These are phyloP conservation scores for Mediolabrus comicus DNA, from an alignment of 108 stramenopile species.

Conservation along the genomic window DNA sequence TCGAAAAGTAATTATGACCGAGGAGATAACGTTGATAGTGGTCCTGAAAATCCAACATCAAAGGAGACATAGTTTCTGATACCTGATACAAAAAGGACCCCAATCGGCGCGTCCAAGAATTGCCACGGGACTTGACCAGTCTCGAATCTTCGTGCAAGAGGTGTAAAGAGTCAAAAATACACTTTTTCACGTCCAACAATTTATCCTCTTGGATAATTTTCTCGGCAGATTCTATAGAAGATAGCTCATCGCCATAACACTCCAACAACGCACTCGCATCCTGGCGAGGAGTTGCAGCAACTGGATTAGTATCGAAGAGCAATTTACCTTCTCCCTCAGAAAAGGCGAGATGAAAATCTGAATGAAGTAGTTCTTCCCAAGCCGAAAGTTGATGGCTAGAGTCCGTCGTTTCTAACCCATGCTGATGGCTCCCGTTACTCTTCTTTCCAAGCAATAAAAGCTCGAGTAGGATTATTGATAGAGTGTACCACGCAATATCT, in stretches of 20 bases:
- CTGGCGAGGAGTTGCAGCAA: neutral
- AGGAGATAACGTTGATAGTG: slow-evolving; percentile 55
- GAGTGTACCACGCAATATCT: slow-evolving; percentile 43
- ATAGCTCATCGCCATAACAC: slow-evolving; percentile 8
- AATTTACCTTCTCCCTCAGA: slow-evolving; percentile 31
- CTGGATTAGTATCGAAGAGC: slow-evolving; percentile 16
- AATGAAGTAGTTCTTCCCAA: slow-evolving; percentile 35
- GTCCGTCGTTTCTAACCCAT: neutral
- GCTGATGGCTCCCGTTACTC: neutral
- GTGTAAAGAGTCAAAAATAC: slow-evolving; percentile 71
- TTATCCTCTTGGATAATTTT: neutral
- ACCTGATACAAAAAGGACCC: slow-evolving; percentile 40
- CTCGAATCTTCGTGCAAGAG: slow-evolving; percentile 75
- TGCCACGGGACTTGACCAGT: slow-evolving; percentile 41
- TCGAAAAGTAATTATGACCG: slow-evolving; percentile 17
- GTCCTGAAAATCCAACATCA: slow-evolving; percentile 52
- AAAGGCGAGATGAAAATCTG: slow-evolving; percentile 31
- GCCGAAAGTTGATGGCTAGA: slow-evolving; percentile 3
- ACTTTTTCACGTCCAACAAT: slow-evolving; percentile 12
- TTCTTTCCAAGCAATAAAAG: slow-evolving; percentile 42
- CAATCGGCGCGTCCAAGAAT: slow-evolving; percentile 19
- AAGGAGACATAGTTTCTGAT: slow-evolving; percentile 15
- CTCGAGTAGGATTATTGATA: slow-evolving; percentile 42
- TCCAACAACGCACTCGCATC: neutral
- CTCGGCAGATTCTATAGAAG: slow-evolving; percentile 10